A percentile compares a stretch with the other conserved stretches of the same genome.
phyloP scores from a whole-genome alignment of 148 eudicot genomes.

The Silene latifolia region DNA sequence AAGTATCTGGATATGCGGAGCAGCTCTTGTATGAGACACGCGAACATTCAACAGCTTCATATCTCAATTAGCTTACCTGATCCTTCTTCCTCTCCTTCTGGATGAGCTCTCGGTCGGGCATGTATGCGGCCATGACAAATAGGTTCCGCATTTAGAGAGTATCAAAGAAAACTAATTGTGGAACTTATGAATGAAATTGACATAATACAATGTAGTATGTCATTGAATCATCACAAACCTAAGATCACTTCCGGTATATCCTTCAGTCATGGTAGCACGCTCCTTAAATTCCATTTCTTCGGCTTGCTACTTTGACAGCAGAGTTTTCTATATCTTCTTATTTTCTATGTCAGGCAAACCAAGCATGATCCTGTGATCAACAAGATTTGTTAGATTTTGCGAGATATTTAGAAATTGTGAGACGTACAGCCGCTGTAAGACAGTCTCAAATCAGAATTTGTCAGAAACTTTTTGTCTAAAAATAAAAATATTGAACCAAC shows the following conservation, averaged over 20 bases:
- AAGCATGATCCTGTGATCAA: conserved; percentile 69
- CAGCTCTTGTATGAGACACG: no score
- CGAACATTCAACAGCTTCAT: not conserved
- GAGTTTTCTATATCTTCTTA: conserved; percentile 73
- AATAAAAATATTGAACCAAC: conserved; percentile 25
- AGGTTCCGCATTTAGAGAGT: conserved; percentile 50
- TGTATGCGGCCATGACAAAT: conserved; percentile 85
- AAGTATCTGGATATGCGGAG: not conserved
- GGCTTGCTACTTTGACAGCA: conserved; percentile 64
- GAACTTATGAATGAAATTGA: not conserved
- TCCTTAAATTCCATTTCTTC: conserved; percentile 69
- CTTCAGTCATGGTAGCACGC: no score
- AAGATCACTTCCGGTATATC: conserved; percentile 96
- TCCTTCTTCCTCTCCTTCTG: conserved; percentile 78
- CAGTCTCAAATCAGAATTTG: no score
- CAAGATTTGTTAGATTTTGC: conserved; percentile 5
- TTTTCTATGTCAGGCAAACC: conserved; percentile 71
- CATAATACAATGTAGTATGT: not conserved
- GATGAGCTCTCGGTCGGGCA: conserved; percentile 85
- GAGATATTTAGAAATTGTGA: not conserved
- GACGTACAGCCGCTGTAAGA: no score
- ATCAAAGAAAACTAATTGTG: not conserved
- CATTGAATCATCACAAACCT: conserved; percentile 38
- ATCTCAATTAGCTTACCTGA: conserved; percentile 33
- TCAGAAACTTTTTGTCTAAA: no score